phyloP scores from a whole-genome alignment of 1,139 yeast species.

The Nakaseomyces delphensis region DNA sequence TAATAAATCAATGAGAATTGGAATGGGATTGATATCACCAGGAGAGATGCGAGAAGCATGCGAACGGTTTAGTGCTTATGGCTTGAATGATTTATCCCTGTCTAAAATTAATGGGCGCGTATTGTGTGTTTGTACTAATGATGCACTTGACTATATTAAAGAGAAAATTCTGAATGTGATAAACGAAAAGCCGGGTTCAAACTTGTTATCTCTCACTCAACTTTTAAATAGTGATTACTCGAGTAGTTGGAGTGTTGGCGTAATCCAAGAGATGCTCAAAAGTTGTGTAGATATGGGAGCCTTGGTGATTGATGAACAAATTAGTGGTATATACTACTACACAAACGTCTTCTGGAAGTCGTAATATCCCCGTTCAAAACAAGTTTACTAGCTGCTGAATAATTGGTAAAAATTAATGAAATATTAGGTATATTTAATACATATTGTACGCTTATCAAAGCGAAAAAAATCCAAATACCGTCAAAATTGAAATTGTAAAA shows the following conservation, averaged over 20 bases:
- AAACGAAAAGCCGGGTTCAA: constrained; percentile 23
- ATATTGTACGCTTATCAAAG: too few relatives aligned
- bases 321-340: constrained; percentile 29
- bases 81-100: constrained; percentile 39
- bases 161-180: constrained; percentile 29
- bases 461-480: too few relatives aligned
- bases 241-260: constrained; percentile 60
- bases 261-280: constrained; percentile 60
- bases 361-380: too few relatives aligned
- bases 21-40: constrained; percentile 52
- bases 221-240: constrained; percentile 31
- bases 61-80: constrained; percentile 37
- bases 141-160: constrained; percentile 36
- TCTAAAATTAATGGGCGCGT: constrained; percentile 38
- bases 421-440: too few relatives aligned
- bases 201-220: constrained; percentile 25
- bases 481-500: too few relatives aligned
- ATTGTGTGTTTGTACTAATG: constrained; percentile 31
- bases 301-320: constrained; percentile 53
- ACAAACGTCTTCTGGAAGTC: constrained; percentile 18
- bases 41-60: constrained; percentile 47
- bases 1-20: constrained; percentile 48
- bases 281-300: constrained; percentile 49
- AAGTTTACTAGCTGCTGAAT: too few relatives aligned
- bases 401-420: too few relatives aligned